phyloP scores from a whole-genome alignment of 805 yeast genomes.

The Tetrapisispora pingtungensis region DNA sequence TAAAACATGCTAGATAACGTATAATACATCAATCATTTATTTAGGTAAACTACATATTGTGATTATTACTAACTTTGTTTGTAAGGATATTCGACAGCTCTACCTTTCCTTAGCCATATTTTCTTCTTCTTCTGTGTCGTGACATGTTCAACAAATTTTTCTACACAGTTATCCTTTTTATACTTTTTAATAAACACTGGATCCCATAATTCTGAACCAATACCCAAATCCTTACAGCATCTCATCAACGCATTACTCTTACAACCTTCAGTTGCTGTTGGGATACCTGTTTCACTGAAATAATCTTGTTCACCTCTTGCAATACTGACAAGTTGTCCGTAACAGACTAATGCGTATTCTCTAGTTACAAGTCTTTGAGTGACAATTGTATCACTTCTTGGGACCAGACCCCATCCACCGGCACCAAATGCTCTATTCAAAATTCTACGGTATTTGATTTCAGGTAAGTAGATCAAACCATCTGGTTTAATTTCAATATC shows the following conservation, averaged over 20 bases:
- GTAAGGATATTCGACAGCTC: constrained; percentile 78
- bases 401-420: constrained; percentile 98
- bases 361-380: constrained; percentile 70
- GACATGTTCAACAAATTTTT: constrained; percentile 76
- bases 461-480: constrained; percentile 85
- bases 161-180: constrained; percentile 61
- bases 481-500: constrained; percentile 95
- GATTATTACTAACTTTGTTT: constrained; percentile 24
- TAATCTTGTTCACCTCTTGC: constrained; percentile 96
- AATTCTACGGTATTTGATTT: constrained; percentile 86
- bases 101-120: constrained; percentile 84
- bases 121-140: constrained; percentile 77
- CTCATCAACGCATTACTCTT: constrained; percentile 95
- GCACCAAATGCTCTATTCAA: constrained; percentile 91
- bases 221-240: constrained; percentile 94
- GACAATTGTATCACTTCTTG: constrained; percentile 74
- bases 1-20: too few species aligned
- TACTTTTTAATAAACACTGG: constrained; percentile 73
- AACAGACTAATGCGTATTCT: constrained; percentile 80
- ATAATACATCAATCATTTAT: too few species aligned
- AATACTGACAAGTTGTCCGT: constrained; percentile 79
- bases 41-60: too few species aligned
- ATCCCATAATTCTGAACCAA: constrained; percentile 97
- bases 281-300: constrained; percentile 74
- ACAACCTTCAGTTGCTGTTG: constrained; percentile 96